Percentiles rank a stretch among this genome's conserved stretches.
phyloP scores from a whole-genome alignment of 176 grass and related monocot species.

The Oryza meyeriana region DNA sequence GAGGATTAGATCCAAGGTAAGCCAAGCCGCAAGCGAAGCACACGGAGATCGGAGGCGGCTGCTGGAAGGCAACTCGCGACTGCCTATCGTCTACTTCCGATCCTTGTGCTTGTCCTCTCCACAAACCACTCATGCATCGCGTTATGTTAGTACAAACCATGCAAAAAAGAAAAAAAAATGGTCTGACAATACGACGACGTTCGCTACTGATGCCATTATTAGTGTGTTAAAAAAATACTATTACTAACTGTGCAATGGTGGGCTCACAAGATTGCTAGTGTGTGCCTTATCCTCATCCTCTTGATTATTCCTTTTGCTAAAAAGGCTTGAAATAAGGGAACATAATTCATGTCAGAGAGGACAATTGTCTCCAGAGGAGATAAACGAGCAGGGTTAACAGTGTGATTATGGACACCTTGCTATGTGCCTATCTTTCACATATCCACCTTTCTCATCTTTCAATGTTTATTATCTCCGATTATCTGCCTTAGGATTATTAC shows the following conservation, averaged over 20 bases:
- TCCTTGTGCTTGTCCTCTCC: not conserved
- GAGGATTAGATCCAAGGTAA: not conserved
- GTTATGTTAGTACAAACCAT: not conserved
- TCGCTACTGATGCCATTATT: not conserved
- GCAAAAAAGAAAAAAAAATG: not conserved
- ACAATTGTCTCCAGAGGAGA: too few relatives aligned
- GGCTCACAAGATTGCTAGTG: not conserved
- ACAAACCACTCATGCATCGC: not conserved
- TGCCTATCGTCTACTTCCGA: not conserved
- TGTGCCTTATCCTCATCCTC: not conserved
- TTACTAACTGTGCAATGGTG: not conserved
- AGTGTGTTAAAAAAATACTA: not conserved
- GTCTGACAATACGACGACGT: not conserved
- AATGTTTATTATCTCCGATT: not conserved
- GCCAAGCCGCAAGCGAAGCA: not conserved
- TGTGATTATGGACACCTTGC: too few relatives aligned
- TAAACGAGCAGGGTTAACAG: too few relatives aligned
- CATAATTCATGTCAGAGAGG: too few relatives aligned
- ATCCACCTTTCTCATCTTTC: too few relatives aligned
- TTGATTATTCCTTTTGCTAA: not conserved
- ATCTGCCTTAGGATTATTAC: not conserved
- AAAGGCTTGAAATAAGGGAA: not conserved
- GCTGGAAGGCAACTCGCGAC: too few relatives aligned
- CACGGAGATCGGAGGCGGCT: not conserved
- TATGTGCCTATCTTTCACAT: too few relatives aligned